Evolutionary conservation across 371 early-diverging fungal genomes (phyloP), one percentile per base, ranked within the genome.

Genomic region (Rhizopus sp.): DNA sequence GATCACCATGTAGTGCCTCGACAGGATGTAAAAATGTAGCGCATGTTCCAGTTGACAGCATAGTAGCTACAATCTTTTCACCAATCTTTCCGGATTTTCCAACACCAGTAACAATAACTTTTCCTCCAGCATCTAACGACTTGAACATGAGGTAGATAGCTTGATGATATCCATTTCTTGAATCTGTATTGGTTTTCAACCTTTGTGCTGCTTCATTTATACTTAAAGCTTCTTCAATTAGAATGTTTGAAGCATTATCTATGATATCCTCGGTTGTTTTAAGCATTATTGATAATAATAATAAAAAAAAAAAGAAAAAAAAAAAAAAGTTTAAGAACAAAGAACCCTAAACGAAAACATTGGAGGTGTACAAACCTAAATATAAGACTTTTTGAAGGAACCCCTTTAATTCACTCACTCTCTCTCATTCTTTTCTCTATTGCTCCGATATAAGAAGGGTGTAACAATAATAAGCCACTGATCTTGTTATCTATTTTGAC

Each of bases 21-120:
- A 83, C 81, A 0, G 88, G 81, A 53, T 88, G 88, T 7, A 88
- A 55, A 51, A 80, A 80, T 9, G 80, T 60, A 9, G 88, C 82
- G 6, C 57, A 69, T 6, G 77, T 80, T 5, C 88, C 86, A 0
- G 80, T 74, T 29, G 84, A 84, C 15, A 83, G 73, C 68, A 86
- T 65, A 9, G 88, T 88, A 0, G 86, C 85, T 0, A 82, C 81
- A 16, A 88, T 76, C 47, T 88, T 88, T 30, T 80, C 77, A 12
- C 80, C 83, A 53, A 88, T 80, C 53, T 83, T 80, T 39, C 80
- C 84, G 1, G 84, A 83, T 57, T 88, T 88, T 16, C 88, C 88
- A 0, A 88, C 84, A 9, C 85, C 88, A 0, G 87, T 81, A 4
- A 88, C 77, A 1, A 88, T 73, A 13, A 86, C 60, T 53, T 87